Evolutionary conservation across 441 rosid genomes (phyloP), one percentile per base, ranked within the genome.

Genomic region (Pelargonium citronellum): DNA sequence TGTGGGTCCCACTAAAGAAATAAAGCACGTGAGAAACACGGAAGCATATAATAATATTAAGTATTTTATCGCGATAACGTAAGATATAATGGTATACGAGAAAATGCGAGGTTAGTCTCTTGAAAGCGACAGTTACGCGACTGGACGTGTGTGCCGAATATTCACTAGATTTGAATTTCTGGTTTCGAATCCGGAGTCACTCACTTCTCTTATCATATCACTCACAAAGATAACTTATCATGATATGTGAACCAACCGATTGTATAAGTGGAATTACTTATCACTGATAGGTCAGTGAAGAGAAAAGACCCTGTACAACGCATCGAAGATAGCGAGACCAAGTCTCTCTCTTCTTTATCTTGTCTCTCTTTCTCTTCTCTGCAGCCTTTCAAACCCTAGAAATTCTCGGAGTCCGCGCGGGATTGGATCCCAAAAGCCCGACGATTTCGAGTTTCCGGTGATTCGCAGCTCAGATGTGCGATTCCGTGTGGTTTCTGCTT

Each of bases 251-350:
- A 0, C 0, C 0, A 0, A 0, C 75, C 0, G 79, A 69, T 86
- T 74, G 10, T 11, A 84, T 67, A 77, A 13, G 49, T 0, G 0
- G 0, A 0, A 0, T 0, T 0, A 0, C 74, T 0, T 83, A 82
- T 90, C 84, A 84, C 74, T 80, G 88, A 85, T 85, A 73, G 67
- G 89, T 79, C 79, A 71, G 90, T 84, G 68, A 71, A 78, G 69
- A 37, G 74, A 71, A 63, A 77, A 83, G 39, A 34, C 78, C 75
- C 82, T 81, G 92, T 63, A 86, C 88, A 86, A 72, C 78, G 88
- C 96, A 89, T 90, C 89, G 91, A 89, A 89, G 90, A 87, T 81
- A 82, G 91, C 92, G 85, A 87, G 86, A 80, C 85, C 84, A 69
- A 75, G 81, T 80, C 81, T 77, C 80, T 77, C 77, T 69, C 71